Conservation (phyloP, 371 early-diverging fungal species). For the Apophysomyces ossiformis region DNA sequence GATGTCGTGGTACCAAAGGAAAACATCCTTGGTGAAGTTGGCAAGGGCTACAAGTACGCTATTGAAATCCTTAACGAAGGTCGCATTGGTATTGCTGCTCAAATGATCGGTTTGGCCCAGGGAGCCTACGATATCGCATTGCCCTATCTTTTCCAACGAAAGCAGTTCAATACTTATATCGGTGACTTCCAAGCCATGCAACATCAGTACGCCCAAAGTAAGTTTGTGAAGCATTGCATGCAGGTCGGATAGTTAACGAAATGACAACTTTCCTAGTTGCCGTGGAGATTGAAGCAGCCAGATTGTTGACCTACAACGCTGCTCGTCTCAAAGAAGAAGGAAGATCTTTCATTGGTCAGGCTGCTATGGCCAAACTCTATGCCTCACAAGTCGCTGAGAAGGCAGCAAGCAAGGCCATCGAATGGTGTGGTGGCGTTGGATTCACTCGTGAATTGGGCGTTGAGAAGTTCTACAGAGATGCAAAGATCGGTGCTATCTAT, state of each 20-base stretch:
- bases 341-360: slow-evolving; percentile 88
- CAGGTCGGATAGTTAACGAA: too few relatives aligned
- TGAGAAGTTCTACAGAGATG: slow-evolving; percentile 97
- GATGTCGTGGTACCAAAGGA: slow-evolving; percentile 87
- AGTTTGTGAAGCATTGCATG: slow-evolving; percentile 9
- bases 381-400: slow-evolving; percentile 94
- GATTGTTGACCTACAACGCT: slow-evolving; percentile 96
- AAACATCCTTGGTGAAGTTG: slow-evolving; percentile 92
- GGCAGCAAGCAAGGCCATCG: slow-evolving; percentile 88
- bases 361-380: slow-evolving; percentile 98
- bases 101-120: slow-evolving; percentile 97
- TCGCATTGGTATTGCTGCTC: slow-evolving; percentile 97
- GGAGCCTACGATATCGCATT: slow-evolving; percentile 91
- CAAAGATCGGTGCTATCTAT: slow-evolving; percentile 91
- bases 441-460: slow-evolving; percentile 83
- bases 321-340: slow-evolving; percentile 96
- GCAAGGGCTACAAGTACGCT: slow-evolving; percentile 98
- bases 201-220: slow-evolving; percentile 92
- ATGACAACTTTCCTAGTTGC: slow-evolving; percentile 54
- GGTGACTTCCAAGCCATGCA: slow-evolving; percentile 98
- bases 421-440: slow-evolving; percentile 98
- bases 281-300: slow-evolving; percentile 95
- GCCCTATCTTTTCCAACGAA: slow-evolving; percentile 94
- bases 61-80: slow-evolving; percentile 98
- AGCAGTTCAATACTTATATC: slow-evolving; percentile 89